Percentiles rank a stretch among this genome's conserved stretches.
phyloP scores from a whole-genome alignment of 805 yeast species.

The Candida michaelii region DNA sequence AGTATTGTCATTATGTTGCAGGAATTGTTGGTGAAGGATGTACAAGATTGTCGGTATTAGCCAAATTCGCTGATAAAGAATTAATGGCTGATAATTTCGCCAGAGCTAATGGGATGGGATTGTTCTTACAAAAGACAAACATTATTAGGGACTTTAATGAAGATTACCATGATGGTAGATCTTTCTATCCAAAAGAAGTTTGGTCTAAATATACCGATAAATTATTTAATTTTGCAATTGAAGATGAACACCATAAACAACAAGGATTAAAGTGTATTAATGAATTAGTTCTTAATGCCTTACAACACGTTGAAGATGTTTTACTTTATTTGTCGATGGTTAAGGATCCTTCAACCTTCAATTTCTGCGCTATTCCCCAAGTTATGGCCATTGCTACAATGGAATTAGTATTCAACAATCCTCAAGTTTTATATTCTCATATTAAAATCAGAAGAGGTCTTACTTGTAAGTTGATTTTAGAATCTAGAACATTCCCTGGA shows the following conservation, averaged over 20 bases:
- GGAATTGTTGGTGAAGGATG: conserved; percentile 97
- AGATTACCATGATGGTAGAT: conserved; percentile 86
- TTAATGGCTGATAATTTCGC: conserved; percentile 52
- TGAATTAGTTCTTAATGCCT: conserved; percentile 76
- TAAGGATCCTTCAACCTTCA: conserved; percentile 78
- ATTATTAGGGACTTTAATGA: conserved; percentile 94
- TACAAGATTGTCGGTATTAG: conserved; percentile 76
- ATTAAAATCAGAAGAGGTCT: conserved; percentile 91
- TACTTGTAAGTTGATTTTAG: conserved; percentile 72
- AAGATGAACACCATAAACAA: conserved; percentile 41
- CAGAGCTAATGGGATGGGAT: conserved; percentile 84
- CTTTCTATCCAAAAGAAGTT: conserved; percentile 94
- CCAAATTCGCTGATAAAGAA: conserved; percentile 60
- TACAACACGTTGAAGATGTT: conserved; percentile 75
- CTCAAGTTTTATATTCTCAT: conserved; percentile 62
- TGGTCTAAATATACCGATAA: conserved; percentile 79
- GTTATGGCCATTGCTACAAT: conserved; percentile 98
- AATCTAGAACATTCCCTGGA: conserved; percentile 71
- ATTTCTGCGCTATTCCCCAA: conserved; percentile 96
- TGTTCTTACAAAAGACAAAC: conserved; percentile 92
- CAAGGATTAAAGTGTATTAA: conserved; percentile 75
- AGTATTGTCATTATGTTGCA: conserved; percentile 96
- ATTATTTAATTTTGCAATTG: conserved; percentile 54
- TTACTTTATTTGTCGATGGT: conserved; percentile 73
- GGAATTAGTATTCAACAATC: conserved; percentile 81